These are phyloP conservation scores for Pseudogymnoascus sp. DNA, from an alignment of 2,329 filamentous ascomycete species.

Conservation along the genomic window DNA sequence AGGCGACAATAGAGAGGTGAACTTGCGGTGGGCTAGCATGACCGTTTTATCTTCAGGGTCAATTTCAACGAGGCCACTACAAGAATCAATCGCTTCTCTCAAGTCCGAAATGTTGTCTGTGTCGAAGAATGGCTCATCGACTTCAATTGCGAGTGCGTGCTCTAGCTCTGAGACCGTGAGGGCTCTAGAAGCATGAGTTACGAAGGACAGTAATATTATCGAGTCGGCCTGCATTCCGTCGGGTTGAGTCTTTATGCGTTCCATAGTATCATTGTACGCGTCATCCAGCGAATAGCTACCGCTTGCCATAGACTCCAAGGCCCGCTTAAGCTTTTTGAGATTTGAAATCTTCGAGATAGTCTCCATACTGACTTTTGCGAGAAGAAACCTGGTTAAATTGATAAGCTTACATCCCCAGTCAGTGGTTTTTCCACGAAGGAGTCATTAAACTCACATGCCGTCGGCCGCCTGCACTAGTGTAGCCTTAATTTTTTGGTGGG, in stretches of 20 bases:
- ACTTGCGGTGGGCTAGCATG: background rate
- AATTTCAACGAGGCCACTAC: background rate
- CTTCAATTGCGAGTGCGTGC: background rate
- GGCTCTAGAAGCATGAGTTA: background rate
- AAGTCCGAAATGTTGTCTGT: slow-evolving; percentile 2
- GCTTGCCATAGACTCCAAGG: background rate
- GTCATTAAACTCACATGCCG: background rate
- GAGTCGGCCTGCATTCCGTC: background rate
- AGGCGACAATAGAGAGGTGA: background rate
- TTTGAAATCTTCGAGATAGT: background rate
- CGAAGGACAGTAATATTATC: background rate
- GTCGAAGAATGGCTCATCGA: background rate
- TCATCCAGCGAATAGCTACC: background rate
- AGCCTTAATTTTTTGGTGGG: background rate
- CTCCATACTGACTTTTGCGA: background rate
- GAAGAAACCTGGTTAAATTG: background rate
- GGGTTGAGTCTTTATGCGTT: background rate
- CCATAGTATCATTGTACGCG: background rate
- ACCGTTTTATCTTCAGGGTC: background rate
- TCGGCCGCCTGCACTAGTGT: background rate
- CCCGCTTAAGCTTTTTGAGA: background rate
- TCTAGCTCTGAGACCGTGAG: background rate
- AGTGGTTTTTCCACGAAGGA: background rate
- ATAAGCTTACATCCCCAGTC: background rate
- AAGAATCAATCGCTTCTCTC: background rate